phyloP scores from a whole-genome alignment of 164 flowering plant genomes.

The Dillenia suffruticosa region DNA sequence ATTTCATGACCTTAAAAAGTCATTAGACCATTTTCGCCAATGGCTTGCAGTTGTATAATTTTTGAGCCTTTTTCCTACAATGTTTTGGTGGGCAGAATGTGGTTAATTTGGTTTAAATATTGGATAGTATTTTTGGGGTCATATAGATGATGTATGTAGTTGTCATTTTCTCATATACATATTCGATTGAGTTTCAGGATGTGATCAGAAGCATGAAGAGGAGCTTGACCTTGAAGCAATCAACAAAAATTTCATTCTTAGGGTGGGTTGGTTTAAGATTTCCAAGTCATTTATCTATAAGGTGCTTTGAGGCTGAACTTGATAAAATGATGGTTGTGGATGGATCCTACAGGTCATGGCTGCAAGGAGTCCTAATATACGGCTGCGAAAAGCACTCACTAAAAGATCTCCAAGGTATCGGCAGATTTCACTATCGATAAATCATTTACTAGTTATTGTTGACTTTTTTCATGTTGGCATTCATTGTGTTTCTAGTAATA shows the following conservation, averaged over 20 bases:
- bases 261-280: conserved; percentile 68
- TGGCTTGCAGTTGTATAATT: no score
- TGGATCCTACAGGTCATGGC: conserved; percentile 73
- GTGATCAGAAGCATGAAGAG: conserved; percentile 86
- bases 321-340: background rate
- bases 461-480: background rate
- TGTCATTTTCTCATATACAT: no score
- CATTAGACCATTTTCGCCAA: no score
- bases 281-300: background rate
- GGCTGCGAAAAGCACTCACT: conserved; percentile 40
- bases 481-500: conserved; percentile 6
- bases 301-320: background rate
- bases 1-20: no score
- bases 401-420: conserved; percentile 42
- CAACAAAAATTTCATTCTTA: conserved; percentile 67
- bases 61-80: no score
- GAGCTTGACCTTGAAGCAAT: conserved; percentile 71
- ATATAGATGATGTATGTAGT: no score
- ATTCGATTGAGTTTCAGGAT: conserved; percentile 41
- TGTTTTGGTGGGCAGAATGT: no score
- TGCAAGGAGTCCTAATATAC: conserved; percentile 85
- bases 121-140: no score
- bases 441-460: background rate
- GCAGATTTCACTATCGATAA: background rate
- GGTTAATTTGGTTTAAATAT: no score